Percentiles rank a stretch among this genome's conserved stretches.
These are phyloP conservation scores for Cercospora sp. DNA, from an alignment of 2,329 filamentous ascomycete species.

Conservation along the genomic window DNA sequence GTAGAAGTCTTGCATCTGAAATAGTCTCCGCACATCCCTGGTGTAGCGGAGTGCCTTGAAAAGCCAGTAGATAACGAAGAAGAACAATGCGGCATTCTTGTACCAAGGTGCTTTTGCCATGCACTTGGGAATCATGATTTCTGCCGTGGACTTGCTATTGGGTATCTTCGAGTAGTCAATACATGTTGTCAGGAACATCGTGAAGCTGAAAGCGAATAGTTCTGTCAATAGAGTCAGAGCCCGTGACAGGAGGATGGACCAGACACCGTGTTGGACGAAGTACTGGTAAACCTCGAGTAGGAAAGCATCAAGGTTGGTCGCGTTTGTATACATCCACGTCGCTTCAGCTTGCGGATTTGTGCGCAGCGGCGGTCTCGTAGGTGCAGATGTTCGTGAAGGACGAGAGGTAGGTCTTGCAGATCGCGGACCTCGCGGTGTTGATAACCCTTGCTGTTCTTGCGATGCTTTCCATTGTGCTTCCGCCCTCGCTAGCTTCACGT, in stretches of 20 bases:
- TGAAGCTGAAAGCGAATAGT: slow-evolving; percentile 76
- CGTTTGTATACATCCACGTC: slow-evolving; percentile 91
- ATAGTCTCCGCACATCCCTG: slow-evolving; percentile 70
- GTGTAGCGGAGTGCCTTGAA: slow-evolving; percentile 75
- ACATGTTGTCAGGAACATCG: slow-evolving; percentile 82
- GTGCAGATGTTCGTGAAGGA: slow-evolving; percentile 21
- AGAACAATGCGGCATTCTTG: slow-evolving; percentile 78
- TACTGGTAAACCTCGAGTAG: slow-evolving; percentile 84
- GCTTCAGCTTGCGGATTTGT: slow-evolving; percentile 71
- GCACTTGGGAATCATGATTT: slow-evolving; percentile 72
- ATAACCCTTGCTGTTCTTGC: slow-evolving; percentile 49
- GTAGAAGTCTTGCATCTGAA: slow-evolving; percentile 83
- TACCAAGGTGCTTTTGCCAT: slow-evolving; percentile 70
- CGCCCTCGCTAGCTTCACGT: slow-evolving; percentile 24
- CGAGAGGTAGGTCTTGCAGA: slow-evolving; percentile 20
- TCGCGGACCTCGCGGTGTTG: slow-evolving; percentile 30
- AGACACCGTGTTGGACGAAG: slow-evolving; percentile 78
- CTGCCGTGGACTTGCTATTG: slow-evolving; percentile 61
- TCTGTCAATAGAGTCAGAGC: slow-evolving; percentile 75
- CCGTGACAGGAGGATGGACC: slow-evolving; percentile 76
- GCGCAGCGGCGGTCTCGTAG: slow-evolving; percentile 31
- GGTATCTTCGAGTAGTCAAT: slow-evolving; percentile 75
- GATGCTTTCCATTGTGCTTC: slow-evolving; percentile 55
- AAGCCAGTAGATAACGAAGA: slow-evolving; percentile 83
- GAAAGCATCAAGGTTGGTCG: slow-evolving; percentile 85